phyloP scores from a whole-genome alignment of 176 grass and related monocot species.

The Rhipidocladum racemiflorum region DNA sequence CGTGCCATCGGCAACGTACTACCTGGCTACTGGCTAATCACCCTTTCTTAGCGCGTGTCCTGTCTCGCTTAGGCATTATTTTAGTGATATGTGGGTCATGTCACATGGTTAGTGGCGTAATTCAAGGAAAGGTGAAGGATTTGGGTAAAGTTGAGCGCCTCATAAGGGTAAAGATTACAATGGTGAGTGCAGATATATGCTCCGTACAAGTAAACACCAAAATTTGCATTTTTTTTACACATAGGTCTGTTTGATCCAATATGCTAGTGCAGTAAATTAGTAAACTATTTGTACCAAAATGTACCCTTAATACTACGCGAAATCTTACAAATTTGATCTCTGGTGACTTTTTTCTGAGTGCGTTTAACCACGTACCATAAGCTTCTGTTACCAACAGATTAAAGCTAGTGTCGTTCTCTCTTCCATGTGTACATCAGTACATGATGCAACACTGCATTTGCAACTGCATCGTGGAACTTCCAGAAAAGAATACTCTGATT shows the following conservation, averaged over 20 bases:
- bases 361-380: background rate
- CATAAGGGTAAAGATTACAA: background rate
- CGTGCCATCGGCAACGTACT: constrained; percentile 42
- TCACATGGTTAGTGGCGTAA: constrained; percentile 53
- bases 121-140: constrained; percentile 42
- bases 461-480: background rate
- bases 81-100: constrained; percentile 22
- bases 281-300: background rate
- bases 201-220: constrained; percentile 19
- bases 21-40: constrained; percentile 32
- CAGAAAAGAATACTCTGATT: background rate
- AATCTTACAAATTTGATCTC: background rate
- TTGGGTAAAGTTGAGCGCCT: constrained; percentile 26
- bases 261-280: background rate
- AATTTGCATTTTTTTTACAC: background rate
- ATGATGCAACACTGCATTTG: background rate
- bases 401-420: background rate
- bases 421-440: background rate
- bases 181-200: constrained; percentile 17
- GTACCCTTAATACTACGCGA: background rate
- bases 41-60: constrained; percentile 21
- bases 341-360: background rate
- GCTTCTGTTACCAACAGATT: background rate
- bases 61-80: constrained; percentile 37
- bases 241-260: background rate